These are phyloP conservation scores for Protomyces pachydermus DNA, from an alignment of 1,139 yeast genomes.

Conservation along the genomic window DNA sequence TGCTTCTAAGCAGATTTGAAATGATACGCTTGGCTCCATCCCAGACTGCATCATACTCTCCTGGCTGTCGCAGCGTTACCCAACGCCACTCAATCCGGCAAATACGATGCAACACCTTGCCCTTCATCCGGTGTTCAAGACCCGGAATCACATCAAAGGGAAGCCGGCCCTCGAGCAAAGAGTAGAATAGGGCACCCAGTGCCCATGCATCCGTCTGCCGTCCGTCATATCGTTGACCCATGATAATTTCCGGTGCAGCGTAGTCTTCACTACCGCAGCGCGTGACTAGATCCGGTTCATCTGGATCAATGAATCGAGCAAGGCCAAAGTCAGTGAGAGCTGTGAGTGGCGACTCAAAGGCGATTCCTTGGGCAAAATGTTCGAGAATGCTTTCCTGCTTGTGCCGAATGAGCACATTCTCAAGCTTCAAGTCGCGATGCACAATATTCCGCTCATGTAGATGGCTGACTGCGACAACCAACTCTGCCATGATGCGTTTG, in stretches of 20 bases:
- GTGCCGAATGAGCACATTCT: constrained; percentile 24
- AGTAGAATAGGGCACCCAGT: constrained; percentile 79
- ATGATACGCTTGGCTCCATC: constrained; percentile 51
- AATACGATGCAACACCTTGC: constrained; percentile 76
- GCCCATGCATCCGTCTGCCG: constrained; percentile 91
- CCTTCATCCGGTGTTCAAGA: constrained; percentile 48
- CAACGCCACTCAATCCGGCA: constrained; percentile 93
- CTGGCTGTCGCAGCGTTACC: constrained; percentile 41
- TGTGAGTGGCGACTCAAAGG: constrained; percentile 44
- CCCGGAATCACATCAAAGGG: constrained; percentile 78
- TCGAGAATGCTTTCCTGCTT: neutral
- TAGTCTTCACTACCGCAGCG: constrained; percentile 96
- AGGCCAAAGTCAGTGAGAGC: constrained; percentile 85
- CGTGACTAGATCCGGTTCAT: constrained; percentile 63
- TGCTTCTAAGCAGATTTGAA: constrained; percentile 49
- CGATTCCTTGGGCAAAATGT: constrained; percentile 11
- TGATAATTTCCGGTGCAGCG: constrained; percentile 83
- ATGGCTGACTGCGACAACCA: constrained; percentile 51
- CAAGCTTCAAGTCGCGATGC: constrained; percentile 51
- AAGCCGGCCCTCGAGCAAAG: constrained; percentile 72
- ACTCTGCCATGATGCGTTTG: constrained; percentile 51
- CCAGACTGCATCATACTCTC: constrained; percentile 39
- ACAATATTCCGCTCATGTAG: constrained; percentile 50
- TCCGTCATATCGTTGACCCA: constrained; percentile 90
- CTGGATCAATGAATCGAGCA: constrained; percentile 59